Evolutionary conservation across 352 stramenopile genomes (phyloP).

Genomic region (Globisporangium spiculum): DNA sequence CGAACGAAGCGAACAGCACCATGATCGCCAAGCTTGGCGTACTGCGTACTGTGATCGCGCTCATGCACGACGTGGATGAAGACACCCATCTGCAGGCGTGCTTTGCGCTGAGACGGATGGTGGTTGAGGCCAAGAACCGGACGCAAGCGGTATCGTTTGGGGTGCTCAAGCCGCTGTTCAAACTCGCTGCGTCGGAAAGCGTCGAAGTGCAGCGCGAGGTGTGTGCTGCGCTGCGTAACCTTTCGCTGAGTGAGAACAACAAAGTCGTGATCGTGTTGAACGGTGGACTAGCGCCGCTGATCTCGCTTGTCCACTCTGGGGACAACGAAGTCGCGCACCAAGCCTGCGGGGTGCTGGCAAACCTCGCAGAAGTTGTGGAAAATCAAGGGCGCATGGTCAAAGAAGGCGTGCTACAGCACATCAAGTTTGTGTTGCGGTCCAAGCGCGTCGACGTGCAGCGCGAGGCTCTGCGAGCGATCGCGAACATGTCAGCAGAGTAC

Average conservation of each 20-base stretch:
- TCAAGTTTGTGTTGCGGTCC: slow-evolving; percentile 93
- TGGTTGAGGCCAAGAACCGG: slow-evolving; percentile 87
- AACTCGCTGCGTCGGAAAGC: slow-evolving; percentile 80
- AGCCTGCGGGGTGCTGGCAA: slow-evolving; percentile 88
- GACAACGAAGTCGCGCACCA: slow-evolving; percentile 92
- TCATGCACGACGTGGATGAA: slow-evolving; percentile 88
- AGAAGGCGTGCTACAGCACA: slow-evolving; percentile 92
- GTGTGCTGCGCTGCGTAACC: slow-evolving; percentile 89
- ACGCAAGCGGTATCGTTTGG: slow-evolving; percentile 91
- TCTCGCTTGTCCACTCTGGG: slow-evolving; percentile 86
- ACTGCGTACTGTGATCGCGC: slow-evolving; percentile 73
- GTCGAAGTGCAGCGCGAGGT: slow-evolving; percentile 93
- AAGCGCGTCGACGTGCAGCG: slow-evolving; percentile 93
- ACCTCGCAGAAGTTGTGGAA: slow-evolving; percentile 92
- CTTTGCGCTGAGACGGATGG: slow-evolving; percentile 92
- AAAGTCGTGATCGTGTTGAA: slow-evolving; percentile 91
- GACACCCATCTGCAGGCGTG: slow-evolving; percentile 93
- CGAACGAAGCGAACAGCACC: slow-evolving; percentile 88
- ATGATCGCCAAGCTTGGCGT: slow-evolving; percentile 87
- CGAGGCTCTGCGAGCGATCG: slow-evolving; percentile 92
- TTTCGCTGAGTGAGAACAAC: slow-evolving; percentile 91
- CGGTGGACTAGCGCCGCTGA: slow-evolving; percentile 78
- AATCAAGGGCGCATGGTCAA: slow-evolving; percentile 96
- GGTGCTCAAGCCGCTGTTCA: slow-evolving; percentile 88
- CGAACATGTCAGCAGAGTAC: slow-evolving; percentile 95